Evolutionary conservation across 768 basidiomycete genomes (phyloP).

Genomic region (Pholiota microspora): DNA sequence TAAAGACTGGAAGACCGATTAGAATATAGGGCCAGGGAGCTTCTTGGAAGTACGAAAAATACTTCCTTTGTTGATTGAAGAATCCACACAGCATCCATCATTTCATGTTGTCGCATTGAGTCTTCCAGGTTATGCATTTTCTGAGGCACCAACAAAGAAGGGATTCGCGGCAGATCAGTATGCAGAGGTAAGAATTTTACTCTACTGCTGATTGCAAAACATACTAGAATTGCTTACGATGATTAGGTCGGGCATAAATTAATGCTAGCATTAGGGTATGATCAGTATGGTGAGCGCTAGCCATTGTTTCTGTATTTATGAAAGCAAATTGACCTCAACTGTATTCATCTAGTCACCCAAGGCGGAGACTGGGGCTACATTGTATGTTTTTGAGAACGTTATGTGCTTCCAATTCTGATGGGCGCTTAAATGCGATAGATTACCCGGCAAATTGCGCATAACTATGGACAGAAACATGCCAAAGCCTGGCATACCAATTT

Average conservation of each 20-base stretch:
- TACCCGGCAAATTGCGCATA: constrained; percentile 22
- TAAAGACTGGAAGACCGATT: neutral
- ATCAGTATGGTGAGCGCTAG: constrained; percentile 39
- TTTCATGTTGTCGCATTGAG: constrained; percentile 64
- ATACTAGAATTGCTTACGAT: neutral
- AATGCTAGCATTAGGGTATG: constrained; percentile 48
- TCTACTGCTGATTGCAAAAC: too few relatives aligned
- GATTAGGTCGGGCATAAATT: constrained; percentile 42
- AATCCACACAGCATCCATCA: constrained; percentile 41
- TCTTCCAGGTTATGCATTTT: constrained; percentile 64
- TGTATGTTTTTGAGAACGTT: constrained; percentile 22
- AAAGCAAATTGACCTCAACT: neutral
- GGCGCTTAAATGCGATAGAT: constrained; percentile 16
- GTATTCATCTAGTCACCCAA: constrained; percentile 42
- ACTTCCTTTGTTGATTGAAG: constrained; percentile 47
- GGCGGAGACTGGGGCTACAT: constrained; percentile 46
- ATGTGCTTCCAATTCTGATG: neutral
- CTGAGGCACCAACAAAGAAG: constrained; percentile 47
- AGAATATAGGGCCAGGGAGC: constrained; percentile 51
- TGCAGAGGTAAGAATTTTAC: constrained; percentile 41
- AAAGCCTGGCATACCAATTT: constrained; percentile 55
- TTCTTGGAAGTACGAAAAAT: constrained; percentile 59
- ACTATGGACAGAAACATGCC: constrained; percentile 32
- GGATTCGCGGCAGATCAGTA: constrained; percentile 48
- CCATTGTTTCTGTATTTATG: neutral